Evolutionary conservation across 305 asterid species (phyloP).

Genomic region (Stenogyne calaminthoides): DNA sequence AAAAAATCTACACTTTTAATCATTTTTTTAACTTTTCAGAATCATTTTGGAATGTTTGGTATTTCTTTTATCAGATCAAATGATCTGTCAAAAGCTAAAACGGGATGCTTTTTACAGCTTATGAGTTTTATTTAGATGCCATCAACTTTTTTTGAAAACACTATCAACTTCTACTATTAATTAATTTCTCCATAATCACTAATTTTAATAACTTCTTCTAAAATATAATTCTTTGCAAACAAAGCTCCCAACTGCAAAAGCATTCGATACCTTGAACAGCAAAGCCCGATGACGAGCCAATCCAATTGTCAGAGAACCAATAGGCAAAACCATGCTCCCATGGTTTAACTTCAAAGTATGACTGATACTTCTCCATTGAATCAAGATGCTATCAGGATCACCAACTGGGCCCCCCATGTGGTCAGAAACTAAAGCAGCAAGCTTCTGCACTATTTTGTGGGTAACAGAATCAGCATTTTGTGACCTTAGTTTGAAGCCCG

Average conservation of each 20-base stretch:
- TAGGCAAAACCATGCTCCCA: constrained; percentile 94
- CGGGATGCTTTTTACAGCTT: too few relatives aligned
- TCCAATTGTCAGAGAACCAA: constrained; percentile 87
- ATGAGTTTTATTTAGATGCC: too few relatives aligned
- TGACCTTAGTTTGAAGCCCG: constrained; percentile 57
- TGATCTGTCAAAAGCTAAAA: too few relatives aligned
- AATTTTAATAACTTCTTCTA: too few relatives aligned
- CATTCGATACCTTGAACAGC: constrained; percentile 74
- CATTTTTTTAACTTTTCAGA: too few relatives aligned
- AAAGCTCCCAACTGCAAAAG: constrained; percentile 20
- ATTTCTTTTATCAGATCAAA: too few relatives aligned
- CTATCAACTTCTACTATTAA: too few relatives aligned
- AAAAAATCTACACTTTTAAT: too few relatives aligned
- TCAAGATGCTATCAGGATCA: constrained; percentile 78
- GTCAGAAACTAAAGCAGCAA: constrained; percentile 77
- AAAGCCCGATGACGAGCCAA: constrained; percentile 97
- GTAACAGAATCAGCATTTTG: constrained; percentile 42
- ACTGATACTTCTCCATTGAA: constrained; percentile 79
- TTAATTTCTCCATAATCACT: too few relatives aligned
- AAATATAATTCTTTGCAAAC: too few relatives aligned
- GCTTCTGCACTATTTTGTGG: constrained; percentile 61
- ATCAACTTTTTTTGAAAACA: too few relatives aligned
- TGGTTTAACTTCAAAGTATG: constrained; percentile 56
- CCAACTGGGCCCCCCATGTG: constrained; percentile 96
- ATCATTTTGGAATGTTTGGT: too few relatives aligned